Evolutionary conservation across 2,329 filamentous ascomycete genomes (phyloP), one percentile per base, ranked within the genome.

Genomic region (Gnomoniopsis smithogilvyi): DNA sequence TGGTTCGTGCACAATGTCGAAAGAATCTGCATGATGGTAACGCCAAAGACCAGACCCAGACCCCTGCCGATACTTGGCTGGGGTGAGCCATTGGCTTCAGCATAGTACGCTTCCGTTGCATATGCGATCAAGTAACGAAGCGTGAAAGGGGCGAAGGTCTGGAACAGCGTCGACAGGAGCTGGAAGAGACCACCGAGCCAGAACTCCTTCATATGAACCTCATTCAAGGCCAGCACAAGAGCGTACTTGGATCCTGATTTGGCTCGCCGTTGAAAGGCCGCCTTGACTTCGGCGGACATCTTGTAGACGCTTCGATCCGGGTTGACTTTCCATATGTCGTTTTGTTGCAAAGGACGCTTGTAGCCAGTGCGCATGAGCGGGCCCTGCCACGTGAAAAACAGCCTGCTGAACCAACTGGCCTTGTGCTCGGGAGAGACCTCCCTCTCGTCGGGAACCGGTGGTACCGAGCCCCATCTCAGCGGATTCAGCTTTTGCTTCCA

Each of bases 321-420:
- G 64, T 97, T 97, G 65, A 98, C 90, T 1, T 80, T 77, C 89
- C 92, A 98, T 59, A 99, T 86, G 71, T 99, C 95, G 65, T 90
- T 90, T 57, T 87, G 76, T 68, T 96, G 89, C 2, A 99, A 81
- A 2, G 87, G 85, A 15, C 95, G 87, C 69, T 91, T 87, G 73
- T 97, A 98, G 38, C 95, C 95, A 43, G 86, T 84, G 87, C 75
- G 80, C 93, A 98, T 98, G 57, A 98, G 70, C 1, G 91, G 88
- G 0, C 86, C 86, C 81, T 97, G 94, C 94, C 94, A 98, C 71
- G 92, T 85, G 69, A 96, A 98, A 3, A 88, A 89, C 22, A 96
- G 71, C 58, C 80, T 71, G 74, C 91, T 96, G 63, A 95, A 82
- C 68, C 92, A 88, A 2, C 82, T 77, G 6, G 93, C 93, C 3